Conservation (phyloP, 768 basidiomycete genomes). For the Calocybe indica region DNA sequence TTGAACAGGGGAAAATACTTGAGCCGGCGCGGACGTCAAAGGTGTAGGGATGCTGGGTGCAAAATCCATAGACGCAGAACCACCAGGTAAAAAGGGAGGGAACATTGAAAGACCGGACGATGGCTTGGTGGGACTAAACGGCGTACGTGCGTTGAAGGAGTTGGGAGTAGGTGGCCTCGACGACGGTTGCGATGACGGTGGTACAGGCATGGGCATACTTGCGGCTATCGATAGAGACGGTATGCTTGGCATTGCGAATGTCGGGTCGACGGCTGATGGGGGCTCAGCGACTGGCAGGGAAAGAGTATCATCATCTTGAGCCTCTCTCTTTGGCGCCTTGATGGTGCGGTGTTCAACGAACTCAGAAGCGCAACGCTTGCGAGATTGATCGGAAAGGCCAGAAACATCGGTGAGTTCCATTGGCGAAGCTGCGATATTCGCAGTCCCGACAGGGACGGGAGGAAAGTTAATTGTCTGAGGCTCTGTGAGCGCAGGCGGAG, state of each 20-base stretch:
- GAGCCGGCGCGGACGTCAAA: no score
- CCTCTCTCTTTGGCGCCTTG: slow-evolving; percentile 44
- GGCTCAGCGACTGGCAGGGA: slow-evolving; percentile 14
- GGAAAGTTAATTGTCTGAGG: slow-evolving; percentile 10
- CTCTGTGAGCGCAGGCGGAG: slow-evolving; percentile 10
- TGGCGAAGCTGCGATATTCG: slow-evolving; percentile 6
- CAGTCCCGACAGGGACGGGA: slow-evolving; percentile 6
- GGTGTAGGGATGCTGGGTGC: neutral
- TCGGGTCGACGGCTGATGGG: slow-evolving; percentile 7
- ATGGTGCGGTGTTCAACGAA: slow-evolving; percentile 35
- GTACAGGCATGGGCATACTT: slow-evolving; percentile 7
- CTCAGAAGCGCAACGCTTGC: slow-evolving; percentile 39
- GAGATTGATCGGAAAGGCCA: slow-evolving; percentile 30
- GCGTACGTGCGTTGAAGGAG: slow-evolving; percentile 19
- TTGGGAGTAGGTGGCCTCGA: slow-evolving; percentile 32
- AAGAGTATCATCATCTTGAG: slow-evolving; percentile 35
- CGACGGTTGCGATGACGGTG: slow-evolving; percentile 18
- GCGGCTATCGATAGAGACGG: slow-evolving; percentile 2
- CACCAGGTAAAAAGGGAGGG: slow-evolving; percentile 15
- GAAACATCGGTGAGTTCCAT: slow-evolving; percentile 20
- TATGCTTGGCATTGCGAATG: slow-evolving; percentile 11
- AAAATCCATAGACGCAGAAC: slow-evolving; percentile 15
- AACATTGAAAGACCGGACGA: slow-evolving; percentile 14
- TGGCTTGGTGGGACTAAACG: slow-evolving; percentile 23
- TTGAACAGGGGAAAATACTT: slow-evolving; percentile 24